These are phyloP conservation scores for Orbilia javanica DNA, from an alignment of 2,329 filamentous ascomycete genomes.

Conservation along the genomic window DNA sequence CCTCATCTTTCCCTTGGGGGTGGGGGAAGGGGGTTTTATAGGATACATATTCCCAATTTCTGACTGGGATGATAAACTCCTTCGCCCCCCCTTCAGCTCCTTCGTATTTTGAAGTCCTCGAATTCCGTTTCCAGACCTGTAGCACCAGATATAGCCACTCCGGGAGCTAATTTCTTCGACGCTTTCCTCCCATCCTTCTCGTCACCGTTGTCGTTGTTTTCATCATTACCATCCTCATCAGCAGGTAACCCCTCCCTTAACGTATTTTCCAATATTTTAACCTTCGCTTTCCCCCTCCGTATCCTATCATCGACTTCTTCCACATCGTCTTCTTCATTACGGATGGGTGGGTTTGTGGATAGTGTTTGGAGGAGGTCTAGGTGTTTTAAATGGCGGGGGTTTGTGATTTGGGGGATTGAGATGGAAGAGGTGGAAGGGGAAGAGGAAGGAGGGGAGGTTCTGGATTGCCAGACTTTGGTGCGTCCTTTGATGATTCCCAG, in stretches of 20 bases:
- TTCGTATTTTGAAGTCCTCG: conserved; percentile 45
- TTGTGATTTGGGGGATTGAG: conserved; percentile 63
- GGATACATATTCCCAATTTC: neutral
- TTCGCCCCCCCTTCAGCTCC: neutral
- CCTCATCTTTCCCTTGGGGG: neutral
- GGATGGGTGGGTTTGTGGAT: conserved; percentile 80
- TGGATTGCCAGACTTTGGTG: conserved; percentile 84
- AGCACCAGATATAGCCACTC: conserved; percentile 9
- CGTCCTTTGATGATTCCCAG: conserved; percentile 83
- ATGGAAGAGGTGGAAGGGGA: neutral
- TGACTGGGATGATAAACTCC: neutral
- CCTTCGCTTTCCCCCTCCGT: conserved; percentile 84
- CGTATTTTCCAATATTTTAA: conserved; percentile 84
- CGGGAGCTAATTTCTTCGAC: neutral
- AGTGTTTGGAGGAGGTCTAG: conserved; percentile 80
- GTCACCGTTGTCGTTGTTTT: neutral
- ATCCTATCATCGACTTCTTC: conserved; percentile 90
- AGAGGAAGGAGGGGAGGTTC: conserved; percentile 68
- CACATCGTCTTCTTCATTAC: conserved; percentile 89
- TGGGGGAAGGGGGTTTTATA: neutral
- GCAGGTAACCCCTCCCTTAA: conserved; percentile 65
- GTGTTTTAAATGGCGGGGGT: conserved; percentile 80
- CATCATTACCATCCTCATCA: conserved; percentile 22
- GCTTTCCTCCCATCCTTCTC: neutral
- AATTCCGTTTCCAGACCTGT: conserved; percentile 44